Evolutionary conservation across 2,329 filamentous ascomycete genomes (phyloP), one percentile per base, ranked within the genome.

Genomic region (Colletotrichum brevisporum): DNA sequence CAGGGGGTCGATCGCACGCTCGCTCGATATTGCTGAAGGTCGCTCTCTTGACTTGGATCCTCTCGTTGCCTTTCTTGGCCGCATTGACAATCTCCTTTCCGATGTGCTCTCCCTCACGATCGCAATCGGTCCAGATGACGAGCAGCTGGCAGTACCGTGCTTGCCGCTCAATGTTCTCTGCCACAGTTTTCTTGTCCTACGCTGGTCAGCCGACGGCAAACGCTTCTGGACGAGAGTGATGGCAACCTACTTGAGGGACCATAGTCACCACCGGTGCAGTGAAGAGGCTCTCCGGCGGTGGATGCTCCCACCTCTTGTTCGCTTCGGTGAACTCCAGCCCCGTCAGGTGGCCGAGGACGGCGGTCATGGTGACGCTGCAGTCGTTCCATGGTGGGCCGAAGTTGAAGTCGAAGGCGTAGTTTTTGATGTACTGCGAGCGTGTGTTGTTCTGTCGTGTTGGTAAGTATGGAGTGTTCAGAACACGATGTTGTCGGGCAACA

Each of bases 121-220:
- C 96, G 80, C 96, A 98, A 86, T 99, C 96, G 0, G 96, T 99
- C 96, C 96, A 99, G 74, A 99, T 98, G 79, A 97, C 95, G 39
- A 99, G 85, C 13, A 91, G 89, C 63, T 86, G 88, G n/a, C 90
- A 87, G 77, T 88, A 87, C 69, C 87, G 87, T 18, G 96, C 95
- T 79, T 97, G 91, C 1, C 87, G 83, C 73, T 91, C 89, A 75
- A 99, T 96, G 76, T 99, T 99, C 39, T 90, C 86, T 10, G 95
- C 94, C 71, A 99, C 92, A 1, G 86, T 83, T 75, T 91, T 91
- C 77, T 95, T 97, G 76, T 95, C 91, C 89, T 95, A 72, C 2
- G 3, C 5, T 50, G n/a, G 36, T 27, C 13, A 77, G 69, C 58
- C 52, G 13, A 21, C 36, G 31, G 8, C 43, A 45, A 16, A 27